Conservation (phyloP, 805 yeast genomes). For the Pichia paraexigua region DNA sequence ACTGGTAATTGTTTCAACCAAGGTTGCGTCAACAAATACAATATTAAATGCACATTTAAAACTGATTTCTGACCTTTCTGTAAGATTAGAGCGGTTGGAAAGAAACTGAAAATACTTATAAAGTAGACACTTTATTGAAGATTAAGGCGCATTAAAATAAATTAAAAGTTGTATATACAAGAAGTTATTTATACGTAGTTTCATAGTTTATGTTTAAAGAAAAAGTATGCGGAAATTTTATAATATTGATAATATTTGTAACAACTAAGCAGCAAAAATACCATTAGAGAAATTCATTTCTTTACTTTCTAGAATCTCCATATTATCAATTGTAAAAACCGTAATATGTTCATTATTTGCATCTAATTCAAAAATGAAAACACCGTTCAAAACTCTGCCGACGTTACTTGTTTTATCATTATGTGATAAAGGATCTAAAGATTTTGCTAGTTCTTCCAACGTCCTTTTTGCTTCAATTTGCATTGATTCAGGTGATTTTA, state of each 20-base stretch:
- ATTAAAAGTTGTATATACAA: background rate
- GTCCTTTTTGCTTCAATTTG: constrained; percentile 12
- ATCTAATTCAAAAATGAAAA: constrained; percentile 59
- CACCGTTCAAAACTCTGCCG: constrained; percentile 41
- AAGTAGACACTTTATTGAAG: background rate
- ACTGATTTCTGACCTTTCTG: background rate
- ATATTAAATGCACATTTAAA: background rate
- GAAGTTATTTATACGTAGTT: background rate
- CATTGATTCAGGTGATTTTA: constrained; percentile 12
- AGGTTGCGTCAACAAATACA: background rate
- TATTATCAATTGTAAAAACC: constrained; percentile 61
- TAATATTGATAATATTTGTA: background rate
- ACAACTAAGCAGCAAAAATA: constrained; percentile 3
- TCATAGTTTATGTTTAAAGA: too few species aligned
- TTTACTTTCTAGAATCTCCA: constrained; percentile 47
- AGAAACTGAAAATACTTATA: background rate
- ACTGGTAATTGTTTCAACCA: background rate
- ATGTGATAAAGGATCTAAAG: background rate
- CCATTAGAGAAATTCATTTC: constrained; percentile 13
- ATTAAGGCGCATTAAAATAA: background rate
- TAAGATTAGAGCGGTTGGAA: background rate
- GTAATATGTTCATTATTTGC: constrained; percentile 44
- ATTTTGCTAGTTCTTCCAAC: constrained; percentile 8
- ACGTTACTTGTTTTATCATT: constrained; percentile 8
- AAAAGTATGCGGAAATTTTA: background rate